Percentiles rank a stretch among this genome's conserved stretches.
phyloP scores from a whole-genome alignment of 495 filamentous ascomycete genomes.

The Penicillium subrubescens region DNA sequence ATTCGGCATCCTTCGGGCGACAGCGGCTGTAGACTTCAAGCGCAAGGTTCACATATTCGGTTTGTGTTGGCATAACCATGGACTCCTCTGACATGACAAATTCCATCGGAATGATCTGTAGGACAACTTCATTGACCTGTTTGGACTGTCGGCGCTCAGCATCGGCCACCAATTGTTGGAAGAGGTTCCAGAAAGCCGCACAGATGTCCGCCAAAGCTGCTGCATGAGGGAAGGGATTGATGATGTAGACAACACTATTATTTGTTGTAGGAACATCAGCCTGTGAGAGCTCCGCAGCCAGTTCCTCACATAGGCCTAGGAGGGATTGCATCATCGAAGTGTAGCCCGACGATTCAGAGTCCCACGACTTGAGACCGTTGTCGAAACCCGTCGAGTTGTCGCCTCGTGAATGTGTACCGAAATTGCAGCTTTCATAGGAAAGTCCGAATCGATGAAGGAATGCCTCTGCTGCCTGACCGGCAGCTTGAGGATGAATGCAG shows the following conservation, averaged over 20 bases:
- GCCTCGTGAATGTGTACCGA: constrained; percentile 70
- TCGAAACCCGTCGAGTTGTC: constrained; percentile 52
- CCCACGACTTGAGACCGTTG: constrained; percentile 62
- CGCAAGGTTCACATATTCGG: constrained; percentile 68
- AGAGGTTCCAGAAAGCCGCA: constrained; percentile 73
- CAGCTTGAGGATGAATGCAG: constrained; percentile 72
- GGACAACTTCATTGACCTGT: constrained; percentile 66
- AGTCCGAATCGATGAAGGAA: constrained; percentile 74
- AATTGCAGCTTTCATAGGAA: constrained; percentile 76
- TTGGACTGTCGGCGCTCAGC: constrained; percentile 50
- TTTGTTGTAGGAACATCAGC: constrained; percentile 43
- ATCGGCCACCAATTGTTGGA: constrained; percentile 64
- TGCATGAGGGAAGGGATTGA: constrained; percentile 71
- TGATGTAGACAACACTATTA: constrained; percentile 83
- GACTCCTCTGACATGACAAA: constrained; percentile 67
- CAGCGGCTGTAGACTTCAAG: constrained; percentile 89
- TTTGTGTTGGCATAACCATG: constrained; percentile 67
- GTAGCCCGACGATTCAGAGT: constrained; percentile 35
- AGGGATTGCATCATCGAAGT: constrained; percentile 40
- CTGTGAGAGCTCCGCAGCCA: constrained; percentile 51
- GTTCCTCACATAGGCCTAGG: constrained; percentile 40
- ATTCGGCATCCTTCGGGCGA: constrained; percentile 51
- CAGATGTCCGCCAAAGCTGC: constrained; percentile 74
- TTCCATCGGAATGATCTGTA: constrained; percentile 79
- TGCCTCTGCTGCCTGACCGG: constrained; percentile 58